Percentiles rank a stretch among this genome's conserved stretches.
Conservation (phyloP, 1,139 yeast genomes). For the Lodderomyces margitis region DNA sequence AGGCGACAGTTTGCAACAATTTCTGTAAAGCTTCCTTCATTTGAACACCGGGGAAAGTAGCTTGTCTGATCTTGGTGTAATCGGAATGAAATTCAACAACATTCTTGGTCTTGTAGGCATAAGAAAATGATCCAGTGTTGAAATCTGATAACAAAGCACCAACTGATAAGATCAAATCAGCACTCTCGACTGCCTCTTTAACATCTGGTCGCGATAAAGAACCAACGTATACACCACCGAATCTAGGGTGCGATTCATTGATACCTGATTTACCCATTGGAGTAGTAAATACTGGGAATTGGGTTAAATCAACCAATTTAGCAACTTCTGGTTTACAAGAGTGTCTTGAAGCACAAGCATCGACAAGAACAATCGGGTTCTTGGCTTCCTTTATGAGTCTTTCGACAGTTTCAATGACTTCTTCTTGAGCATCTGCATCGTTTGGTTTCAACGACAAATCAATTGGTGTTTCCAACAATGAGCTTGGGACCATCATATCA, state of each 20-base stretch:
- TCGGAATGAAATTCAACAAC: constrained; percentile 87
- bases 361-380: constrained; percentile 77
- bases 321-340: constrained; percentile 61
- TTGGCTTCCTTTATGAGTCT: constrained; percentile 53
- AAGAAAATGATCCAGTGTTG: constrained; percentile 89
- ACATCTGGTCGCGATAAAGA: constrained; percentile 77
- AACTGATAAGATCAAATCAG: constrained; percentile 74
- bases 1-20: constrained; percentile 38
- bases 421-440: constrained; percentile 30
- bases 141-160: constrained; percentile 86
- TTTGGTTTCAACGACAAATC: constrained; percentile 29
- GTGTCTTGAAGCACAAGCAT: constrained; percentile 87
- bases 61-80: constrained; percentile 73
- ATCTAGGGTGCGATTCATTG: constrained; percentile 64
- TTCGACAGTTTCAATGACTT: constrained; percentile 53
- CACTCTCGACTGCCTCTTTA: constrained; percentile 68
- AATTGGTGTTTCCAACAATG: constrained; percentile 29
- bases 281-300: constrained; percentile 82
- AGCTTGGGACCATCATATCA: constrained; percentile 31
- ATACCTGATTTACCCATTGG: constrained; percentile 82
- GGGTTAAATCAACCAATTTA: constrained; percentile 62
- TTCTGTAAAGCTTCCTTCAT: constrained; percentile 68
- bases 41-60: constrained; percentile 75
- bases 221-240: constrained; percentile 88
- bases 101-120: constrained; percentile 76